Base-by-base conservation (phyloP, 192 early-diverging fungal genomes). In the Backusella tuberculispora region DNA sequence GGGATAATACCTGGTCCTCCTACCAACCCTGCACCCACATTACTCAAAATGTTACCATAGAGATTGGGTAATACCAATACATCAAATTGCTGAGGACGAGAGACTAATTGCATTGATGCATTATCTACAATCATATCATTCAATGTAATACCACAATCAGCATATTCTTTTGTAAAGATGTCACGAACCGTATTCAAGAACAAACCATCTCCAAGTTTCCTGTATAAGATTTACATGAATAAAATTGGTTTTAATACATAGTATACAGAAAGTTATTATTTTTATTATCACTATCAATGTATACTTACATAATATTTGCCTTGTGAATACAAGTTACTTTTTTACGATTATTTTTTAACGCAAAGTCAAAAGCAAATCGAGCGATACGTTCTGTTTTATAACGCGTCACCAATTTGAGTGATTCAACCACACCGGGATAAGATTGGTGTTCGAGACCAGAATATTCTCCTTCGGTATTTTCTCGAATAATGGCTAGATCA, bases 51-150 rank as follows among this genome's bases (percentile, higher is more conserved):
- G 90, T 95, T 98, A 73, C 98, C 98, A 84, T 99, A 99, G 81
- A 99, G 90, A 89, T 99, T 99, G 70, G 96, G 96, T 90, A 96
- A 95, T 64, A 99, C 96, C 88, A 99, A 95, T 42, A 99, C 98
- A 81, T 99, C 98, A 74, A 99, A 99, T 84, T 99, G 98, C 83
- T 93, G 91, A 68, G 98, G 98, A 81, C 88, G 92, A 78, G 95
- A 93, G 63, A 97, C 96, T 12, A 99, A 88, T 91, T 99, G 98
- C 98, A 99, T 99, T 66, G 98, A 93, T 44, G 96, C 94, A 87
- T 99, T 99, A 85, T 99, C 98, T 76, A 99, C 98, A 84, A 99
- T 99, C 98, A 99, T 97, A 87, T 98, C 97, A 75, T 96, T 90
- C 81, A 95, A 94, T 89, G 95, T 84, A 82, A 99, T 97, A 34